phyloP scores from a whole-genome alignment of 2,329 filamentous ascomycete genomes.

The Aspergillus sojae region DNA sequence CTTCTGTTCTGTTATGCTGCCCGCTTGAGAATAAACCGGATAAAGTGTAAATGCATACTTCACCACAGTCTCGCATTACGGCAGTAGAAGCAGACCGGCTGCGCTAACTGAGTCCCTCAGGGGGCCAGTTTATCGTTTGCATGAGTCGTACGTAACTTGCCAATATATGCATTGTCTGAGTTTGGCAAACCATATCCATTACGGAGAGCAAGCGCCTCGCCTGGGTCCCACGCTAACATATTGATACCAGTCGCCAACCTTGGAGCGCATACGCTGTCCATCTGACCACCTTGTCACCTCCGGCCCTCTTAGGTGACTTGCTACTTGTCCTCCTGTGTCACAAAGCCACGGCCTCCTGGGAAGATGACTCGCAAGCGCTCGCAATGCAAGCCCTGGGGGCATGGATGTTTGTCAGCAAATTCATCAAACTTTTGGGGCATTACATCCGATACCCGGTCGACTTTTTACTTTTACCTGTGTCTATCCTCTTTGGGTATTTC shows the following conservation, averaged over 20 bases:
- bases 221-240: constrained; percentile 29
- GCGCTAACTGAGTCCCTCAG: neutral
- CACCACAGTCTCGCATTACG: neutral
- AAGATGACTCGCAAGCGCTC: constrained; percentile 54
- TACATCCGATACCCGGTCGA: constrained; percentile 84
- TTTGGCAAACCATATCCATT: constrained; percentile 15
- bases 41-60: too few species aligned
- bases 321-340: constrained; percentile 70
- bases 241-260: constrained; percentile 70
- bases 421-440: constrained; percentile 85
- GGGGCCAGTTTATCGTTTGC: neutral
- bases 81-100: neutral
- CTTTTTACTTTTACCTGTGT: constrained; percentile 77
- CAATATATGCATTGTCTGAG: constrained; percentile 7
- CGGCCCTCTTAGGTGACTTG: constrained; percentile 78
- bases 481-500: constrained; percentile 87
- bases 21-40: neutral
- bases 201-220: constrained; percentile 14
- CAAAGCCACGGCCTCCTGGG: constrained; percentile 67
- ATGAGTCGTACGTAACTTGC: neutral
- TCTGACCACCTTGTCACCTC: constrained; percentile 87
- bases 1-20: neutral
- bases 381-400: constrained; percentile 65
- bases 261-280: constrained; percentile 95
- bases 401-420: constrained; percentile 88